Conservation (phyloP, 306 rosid genomes). For the Pyrus bretschneideri region DNA sequence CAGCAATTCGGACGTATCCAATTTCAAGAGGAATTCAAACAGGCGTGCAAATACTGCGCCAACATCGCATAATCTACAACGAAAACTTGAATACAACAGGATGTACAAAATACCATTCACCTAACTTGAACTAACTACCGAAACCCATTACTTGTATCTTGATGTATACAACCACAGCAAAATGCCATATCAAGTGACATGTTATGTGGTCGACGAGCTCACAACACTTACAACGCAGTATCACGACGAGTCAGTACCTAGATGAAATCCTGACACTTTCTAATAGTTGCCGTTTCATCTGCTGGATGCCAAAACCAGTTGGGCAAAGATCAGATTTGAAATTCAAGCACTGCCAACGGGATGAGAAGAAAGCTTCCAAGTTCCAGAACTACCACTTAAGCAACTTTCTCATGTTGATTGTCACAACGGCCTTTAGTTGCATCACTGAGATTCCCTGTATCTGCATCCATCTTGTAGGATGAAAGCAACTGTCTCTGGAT, state of each 20-base stretch:
- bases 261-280: slow-evolving; percentile 11
- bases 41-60: not conserved
- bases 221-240: not conserved
- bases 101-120: slow-evolving; percentile 5
- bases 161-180: slow-evolving; percentile 1
- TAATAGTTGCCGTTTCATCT: not conserved
- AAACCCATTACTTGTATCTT: not conserved
- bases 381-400: slow-evolving; percentile 17
- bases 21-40: not conserved
- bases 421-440: slow-evolving; percentile 15
- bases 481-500: slow-evolving; percentile 71
- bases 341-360: not conserved
- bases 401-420: slow-evolving; percentile 28
- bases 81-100: not conserved
- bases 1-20: not conserved
- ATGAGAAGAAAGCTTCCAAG: not conserved
- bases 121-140: slow-evolving; percentile 3
- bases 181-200: slow-evolving; percentile 1
- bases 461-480: slow-evolving; percentile 44
- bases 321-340: not conserved
- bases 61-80: not conserved
- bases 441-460: slow-evolving; percentile 20
- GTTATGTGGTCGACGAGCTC: not conserved
- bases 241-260: not conserved
- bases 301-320: not conserved